Evolutionary conservation across 1,284 basidiomycete genomes (phyloP), one percentile per base, ranked within the genome.

Genomic region (Phylloporus gajari): DNA sequence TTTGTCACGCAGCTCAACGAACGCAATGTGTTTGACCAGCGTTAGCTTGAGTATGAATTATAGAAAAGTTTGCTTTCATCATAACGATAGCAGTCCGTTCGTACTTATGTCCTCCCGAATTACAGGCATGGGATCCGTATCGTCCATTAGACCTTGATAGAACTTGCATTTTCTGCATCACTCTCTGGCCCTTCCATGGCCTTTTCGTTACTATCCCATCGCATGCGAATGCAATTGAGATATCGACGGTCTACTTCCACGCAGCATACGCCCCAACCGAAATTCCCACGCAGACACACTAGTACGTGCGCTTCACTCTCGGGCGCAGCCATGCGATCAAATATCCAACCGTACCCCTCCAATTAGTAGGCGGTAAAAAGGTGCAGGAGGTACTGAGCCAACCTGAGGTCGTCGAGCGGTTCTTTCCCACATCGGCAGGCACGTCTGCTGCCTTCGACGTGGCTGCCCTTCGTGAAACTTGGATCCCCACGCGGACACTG

Each of bases 281-380:
- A n/a, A n/a, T n/a, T n/a, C n/a, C n/a, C n/a, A n/a, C n/a, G n/a
- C n/a, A n/a, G n/a, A n/a, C 88, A 90, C 0, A 88, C 89, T 0
- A 79, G 86, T 0, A 64, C 81, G 93, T 91, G 3, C 91, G 97
- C 5, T 88, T 94, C 76, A 83, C 90, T 23, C 87, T 99, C 35
- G 96, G 98, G 80, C 86, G 90, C 40, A 94, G 93, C 23, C 84
- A 83, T 51, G 96, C 98, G 0, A 97, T 98, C 86, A 98, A 99
- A 78, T 99, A 97, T 78, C 97, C 97, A 0, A 91, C 91, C 3
- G 90, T 99, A 75, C 92, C 95, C 3, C 88, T 99, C 7, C 98
- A 99, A 79, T 91, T 99, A 6, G 96, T 97, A 0, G 98, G 98
- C 0, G 93, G 94, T n/a, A 99, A 99, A 86, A 98, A 98, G 82